These are phyloP conservation scores for Oenanthe javanica DNA, from an alignment of 140 eudicot genomes.

Conservation along the genomic window DNA sequence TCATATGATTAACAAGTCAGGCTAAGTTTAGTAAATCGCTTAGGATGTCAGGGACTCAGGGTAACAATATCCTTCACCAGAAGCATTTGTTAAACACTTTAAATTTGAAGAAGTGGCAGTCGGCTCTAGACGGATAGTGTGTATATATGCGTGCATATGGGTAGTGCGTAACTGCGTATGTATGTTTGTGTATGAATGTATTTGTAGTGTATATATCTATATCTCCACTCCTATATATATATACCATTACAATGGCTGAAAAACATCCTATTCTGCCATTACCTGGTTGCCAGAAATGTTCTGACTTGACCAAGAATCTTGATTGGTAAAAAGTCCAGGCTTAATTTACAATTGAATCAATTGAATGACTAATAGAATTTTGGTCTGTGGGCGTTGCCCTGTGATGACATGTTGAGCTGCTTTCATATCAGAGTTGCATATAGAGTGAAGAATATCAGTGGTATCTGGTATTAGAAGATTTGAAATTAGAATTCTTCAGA, in stretches of 20 bases:
- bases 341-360: not conserved
- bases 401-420: not conserved
- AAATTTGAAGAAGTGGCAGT: not conserved
- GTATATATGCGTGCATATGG: no score
- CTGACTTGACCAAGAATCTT: not conserved
- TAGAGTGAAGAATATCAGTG: not conserved
- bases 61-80: not conserved
- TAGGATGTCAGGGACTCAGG: not conserved
- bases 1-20: not conserved
- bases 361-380: not conserved
- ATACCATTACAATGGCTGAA: not conserved
- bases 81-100: not conserved
- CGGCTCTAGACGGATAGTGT: no score
- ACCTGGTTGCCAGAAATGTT: not conserved
- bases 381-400: not conserved
- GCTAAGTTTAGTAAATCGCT: not conserved
- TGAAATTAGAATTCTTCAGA: not conserved
- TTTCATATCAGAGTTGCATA: not conserved
- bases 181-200: no score
- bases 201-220: not conserved
- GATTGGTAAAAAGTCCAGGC: not conserved
- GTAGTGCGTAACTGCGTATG: no score
- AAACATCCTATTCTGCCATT: no score
- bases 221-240: not conserved
- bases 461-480: not conserved